Conservation (phyloP, 2,329 filamentous ascomycete species). For the Ceratocystis ficicola region DNA sequence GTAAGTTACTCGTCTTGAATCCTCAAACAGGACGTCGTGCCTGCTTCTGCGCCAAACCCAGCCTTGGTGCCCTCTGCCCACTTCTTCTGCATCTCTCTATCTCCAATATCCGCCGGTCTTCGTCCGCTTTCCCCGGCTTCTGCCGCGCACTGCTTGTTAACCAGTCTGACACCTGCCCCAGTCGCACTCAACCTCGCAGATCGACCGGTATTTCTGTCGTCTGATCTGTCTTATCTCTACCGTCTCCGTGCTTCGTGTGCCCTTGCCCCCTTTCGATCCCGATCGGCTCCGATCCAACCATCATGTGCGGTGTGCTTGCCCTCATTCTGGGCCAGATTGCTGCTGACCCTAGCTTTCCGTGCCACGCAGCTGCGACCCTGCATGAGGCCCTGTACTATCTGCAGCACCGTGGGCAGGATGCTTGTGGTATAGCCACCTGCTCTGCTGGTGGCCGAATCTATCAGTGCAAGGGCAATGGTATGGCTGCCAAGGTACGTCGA, state of each 20-base stretch:
- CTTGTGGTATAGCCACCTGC: constrained; percentile 64
- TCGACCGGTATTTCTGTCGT: not conserved
- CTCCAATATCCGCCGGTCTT: constrained; percentile 3
- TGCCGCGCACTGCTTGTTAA: constrained; percentile 10
- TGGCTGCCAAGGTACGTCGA: constrained; percentile 54
- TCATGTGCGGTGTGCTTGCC: constrained; percentile 52
- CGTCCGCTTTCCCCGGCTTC: constrained; percentile 2
- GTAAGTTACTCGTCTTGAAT: not conserved
- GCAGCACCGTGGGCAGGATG: constrained; percentile 69
- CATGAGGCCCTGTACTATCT: constrained; percentile 62
- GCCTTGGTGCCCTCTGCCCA: not conserved
- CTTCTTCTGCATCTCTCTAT: not conserved
- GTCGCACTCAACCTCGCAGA: not conserved
- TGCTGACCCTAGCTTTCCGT: constrained; percentile 27
- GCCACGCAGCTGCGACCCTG: constrained; percentile 47
- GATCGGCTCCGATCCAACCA: constrained; percentile 24
- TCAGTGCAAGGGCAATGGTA: constrained; percentile 82
- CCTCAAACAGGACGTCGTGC: not conserved
- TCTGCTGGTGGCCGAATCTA: constrained; percentile 68
- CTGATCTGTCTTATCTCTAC: not conserved
- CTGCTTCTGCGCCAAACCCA: not conserved
- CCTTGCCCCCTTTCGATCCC: not conserved
- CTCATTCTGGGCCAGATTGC: constrained; percentile 46
- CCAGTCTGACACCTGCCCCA: not conserved
- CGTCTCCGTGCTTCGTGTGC: not conserved